These are phyloP conservation scores for Isabelozyma pseudorhagii DNA, from an alignment of 805 yeast genomes.

Conservation along the genomic window DNA sequence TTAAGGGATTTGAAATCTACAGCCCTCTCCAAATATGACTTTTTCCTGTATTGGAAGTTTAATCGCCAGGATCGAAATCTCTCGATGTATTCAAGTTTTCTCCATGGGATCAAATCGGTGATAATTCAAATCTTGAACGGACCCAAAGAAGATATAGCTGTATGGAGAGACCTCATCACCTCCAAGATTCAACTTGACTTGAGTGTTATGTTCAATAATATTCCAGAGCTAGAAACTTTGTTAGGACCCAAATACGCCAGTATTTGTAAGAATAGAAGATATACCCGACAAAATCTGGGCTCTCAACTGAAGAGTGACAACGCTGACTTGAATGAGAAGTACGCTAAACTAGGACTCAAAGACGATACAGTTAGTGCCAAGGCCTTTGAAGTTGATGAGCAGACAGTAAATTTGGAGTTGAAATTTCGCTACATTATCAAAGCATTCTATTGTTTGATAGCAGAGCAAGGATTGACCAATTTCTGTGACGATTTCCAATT, in stretches of 20 bases:
- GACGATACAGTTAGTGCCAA: neutral
- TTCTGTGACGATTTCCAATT: slow-evolving; percentile 47
- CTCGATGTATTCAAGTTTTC: slow-evolving; percentile 32
- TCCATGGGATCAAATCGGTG: slow-evolving; percentile 36
- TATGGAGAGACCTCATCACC: slow-evolving; percentile 40
- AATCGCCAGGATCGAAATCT: slow-evolving; percentile 19
- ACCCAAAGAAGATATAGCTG: slow-evolving; percentile 27
- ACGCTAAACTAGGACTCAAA: neutral
- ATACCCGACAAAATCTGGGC: neutral
- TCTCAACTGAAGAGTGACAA: slow-evolving; percentile 4
- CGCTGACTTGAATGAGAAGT: neutral
- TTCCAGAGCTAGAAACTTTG: slow-evolving; percentile 44
- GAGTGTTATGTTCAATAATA: slow-evolving; percentile 33
- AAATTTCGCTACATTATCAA: slow-evolving; percentile 42
- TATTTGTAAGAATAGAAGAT: slow-evolving; percentile 3
- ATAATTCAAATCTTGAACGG: slow-evolving; percentile 41
- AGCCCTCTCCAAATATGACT: slow-evolving; percentile 27
- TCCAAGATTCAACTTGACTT: slow-evolving; percentile 40
- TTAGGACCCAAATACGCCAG: slow-evolving; percentile 40
- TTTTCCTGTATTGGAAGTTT: slow-evolving; percentile 30
- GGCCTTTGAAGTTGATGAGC: slow-evolving; percentile 10
- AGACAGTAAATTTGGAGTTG: slow-evolving; percentile 30
- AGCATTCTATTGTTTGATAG: slow-evolving; percentile 37
- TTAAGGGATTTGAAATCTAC: slow-evolving; percentile 35
- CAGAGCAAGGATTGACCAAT: slow-evolving; percentile 40